A percentile compares a stretch with the other conserved stretches of the same genome.
Conservation (phyloP, 306 rosid genomes). For the Argentina anserina region DNA sequence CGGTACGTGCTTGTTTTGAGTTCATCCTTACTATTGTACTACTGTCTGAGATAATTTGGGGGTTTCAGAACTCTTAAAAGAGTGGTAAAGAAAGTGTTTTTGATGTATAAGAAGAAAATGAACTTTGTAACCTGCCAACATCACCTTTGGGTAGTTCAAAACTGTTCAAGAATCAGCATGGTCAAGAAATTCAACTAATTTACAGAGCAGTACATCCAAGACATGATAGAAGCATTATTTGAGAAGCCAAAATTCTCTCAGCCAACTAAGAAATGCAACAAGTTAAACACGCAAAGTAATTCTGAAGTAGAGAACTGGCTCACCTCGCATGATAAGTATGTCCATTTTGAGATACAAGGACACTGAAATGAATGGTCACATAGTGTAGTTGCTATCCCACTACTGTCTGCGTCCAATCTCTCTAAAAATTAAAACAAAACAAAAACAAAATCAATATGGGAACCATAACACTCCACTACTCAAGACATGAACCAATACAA, state of each 20-base stretch:
- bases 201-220: background rate
- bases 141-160: background rate
- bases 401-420: slow-evolving; percentile 68
- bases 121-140: background rate
- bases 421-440: slow-evolving; percentile 45
- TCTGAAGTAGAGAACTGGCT: slow-evolving; percentile 25
- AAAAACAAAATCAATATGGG: slow-evolving; percentile 9
- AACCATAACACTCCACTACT: slow-evolving; percentile 12
- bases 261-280: slow-evolving; percentile 14
- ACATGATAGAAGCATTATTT: background rate
- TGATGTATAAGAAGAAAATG: background rate
- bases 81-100: background rate
- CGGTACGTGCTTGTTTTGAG: background rate
- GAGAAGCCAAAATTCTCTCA: slow-evolving; percentile 14
- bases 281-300: background rate
- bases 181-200: background rate
- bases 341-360: slow-evolving; percentile 93
- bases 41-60: background rate
- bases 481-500: background rate
- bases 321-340: slow-evolving; percentile 86
- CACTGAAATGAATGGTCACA: slow-evolving; percentile 95
- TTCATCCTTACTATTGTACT: background rate
- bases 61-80: background rate
- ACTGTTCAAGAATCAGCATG: background rate
- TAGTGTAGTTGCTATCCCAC: slow-evolving; percentile 75